These are phyloP conservation scores for Lecanicillium sp. DNA, from an alignment of 2,329 filamentous ascomycete species.

Conservation along the genomic window DNA sequence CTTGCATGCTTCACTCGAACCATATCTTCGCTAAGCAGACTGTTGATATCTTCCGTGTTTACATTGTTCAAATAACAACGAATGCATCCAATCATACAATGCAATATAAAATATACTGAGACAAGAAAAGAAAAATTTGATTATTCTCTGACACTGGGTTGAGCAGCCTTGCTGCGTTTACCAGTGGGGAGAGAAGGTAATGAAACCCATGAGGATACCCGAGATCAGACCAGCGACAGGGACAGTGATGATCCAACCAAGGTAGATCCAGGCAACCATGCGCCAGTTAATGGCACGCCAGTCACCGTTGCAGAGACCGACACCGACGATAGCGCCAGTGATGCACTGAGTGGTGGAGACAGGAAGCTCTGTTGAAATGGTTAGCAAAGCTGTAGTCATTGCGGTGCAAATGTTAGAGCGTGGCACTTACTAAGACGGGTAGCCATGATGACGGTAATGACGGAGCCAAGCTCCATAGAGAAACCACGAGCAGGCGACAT, in stretches of 20 bases:
- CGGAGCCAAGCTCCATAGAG: constrained; percentile 52
- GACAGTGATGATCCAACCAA: constrained; percentile 53
- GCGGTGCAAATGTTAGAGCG: too few species aligned
- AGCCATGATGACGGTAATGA: constrained; percentile 55
- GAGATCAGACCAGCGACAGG: constrained; percentile 48
- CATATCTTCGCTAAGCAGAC: too few species aligned
- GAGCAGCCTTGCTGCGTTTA: constrained; percentile 1
- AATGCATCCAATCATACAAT: constrained; percentile 1
- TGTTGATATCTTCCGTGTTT: too few species aligned
- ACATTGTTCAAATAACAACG: too few species aligned
- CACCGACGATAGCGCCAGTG: constrained; percentile 52
- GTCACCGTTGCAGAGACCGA: constrained; percentile 51
- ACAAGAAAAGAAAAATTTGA: background rate
- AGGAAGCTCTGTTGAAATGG: too few species aligned
- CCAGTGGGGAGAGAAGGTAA: constrained; percentile 52
- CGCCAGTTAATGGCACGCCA: constrained; percentile 54
- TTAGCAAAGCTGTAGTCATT: too few species aligned
- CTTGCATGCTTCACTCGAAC: too few species aligned
- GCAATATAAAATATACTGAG: background rate
- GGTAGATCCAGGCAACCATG: constrained; percentile 51
- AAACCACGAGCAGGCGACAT: constrained; percentile 52
- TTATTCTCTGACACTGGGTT: background rate
- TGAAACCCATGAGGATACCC: constrained; percentile 52
- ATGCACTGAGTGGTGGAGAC: constrained; percentile 60
- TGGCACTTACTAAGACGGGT: constrained; percentile 53